Conservation (phyloP, 2,329 filamentous ascomycete genomes). For the Trichoderma koningiopsis region DNA sequence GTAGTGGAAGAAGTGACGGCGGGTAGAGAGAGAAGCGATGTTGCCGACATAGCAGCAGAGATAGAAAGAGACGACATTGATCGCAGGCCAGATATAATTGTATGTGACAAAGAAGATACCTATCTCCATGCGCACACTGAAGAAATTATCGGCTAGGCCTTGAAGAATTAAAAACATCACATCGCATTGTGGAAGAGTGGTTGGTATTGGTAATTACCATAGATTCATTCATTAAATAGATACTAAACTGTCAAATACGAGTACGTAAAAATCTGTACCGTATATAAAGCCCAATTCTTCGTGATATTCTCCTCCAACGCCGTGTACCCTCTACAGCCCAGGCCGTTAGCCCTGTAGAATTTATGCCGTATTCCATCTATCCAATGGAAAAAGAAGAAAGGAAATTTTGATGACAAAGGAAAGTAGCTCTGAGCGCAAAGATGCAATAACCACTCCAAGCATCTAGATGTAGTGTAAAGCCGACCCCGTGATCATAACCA, state of each 20-base stretch:
- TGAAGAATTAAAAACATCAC: too few species aligned
- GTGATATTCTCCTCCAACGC: slow-evolving; percentile 4
- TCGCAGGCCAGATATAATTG: not conserved
- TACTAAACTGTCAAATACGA: not conserved
- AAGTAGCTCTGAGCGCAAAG: not conserved
- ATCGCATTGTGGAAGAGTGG: not conserved
- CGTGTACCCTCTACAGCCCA: slow-evolving; percentile 18
- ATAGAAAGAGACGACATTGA: not conserved
- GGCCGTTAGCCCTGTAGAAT: not conserved
- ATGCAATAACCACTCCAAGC: not conserved
- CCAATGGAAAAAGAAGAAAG: not conserved
- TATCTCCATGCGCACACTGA: not conserved
- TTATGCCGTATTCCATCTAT: slow-evolving; percentile 4
- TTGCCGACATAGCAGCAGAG: not conserved
- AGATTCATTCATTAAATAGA: not conserved
- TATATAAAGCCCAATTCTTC: slow-evolving; percentile 3
- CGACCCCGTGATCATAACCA: slow-evolving; percentile 20
- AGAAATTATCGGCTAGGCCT: not conserved
- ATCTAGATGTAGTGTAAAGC: slow-evolving; percentile 7
- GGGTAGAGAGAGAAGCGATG: not conserved
- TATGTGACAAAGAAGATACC: not conserved
- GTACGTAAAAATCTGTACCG: not conserved
- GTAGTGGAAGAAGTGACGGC: not conserved
- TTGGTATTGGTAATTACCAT: not conserved
- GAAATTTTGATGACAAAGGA: slow-evolving; percentile 9